Evolutionary conservation across 352 stramenopile genomes (phyloP), one percentile per base, ranked within the genome.

Genomic region (Phytophthora litchii): DNA sequence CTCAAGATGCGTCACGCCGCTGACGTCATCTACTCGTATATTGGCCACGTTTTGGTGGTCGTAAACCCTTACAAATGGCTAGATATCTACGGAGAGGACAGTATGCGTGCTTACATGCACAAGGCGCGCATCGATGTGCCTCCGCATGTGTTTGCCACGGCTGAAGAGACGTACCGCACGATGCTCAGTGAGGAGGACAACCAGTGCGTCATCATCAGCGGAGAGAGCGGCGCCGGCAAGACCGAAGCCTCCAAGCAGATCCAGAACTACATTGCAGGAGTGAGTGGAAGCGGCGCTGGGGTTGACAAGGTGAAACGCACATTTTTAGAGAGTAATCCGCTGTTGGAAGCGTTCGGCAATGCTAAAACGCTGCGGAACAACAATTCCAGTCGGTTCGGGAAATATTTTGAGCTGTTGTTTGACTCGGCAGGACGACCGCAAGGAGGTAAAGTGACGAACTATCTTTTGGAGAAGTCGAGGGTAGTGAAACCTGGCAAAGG

Each of bases 301-400:
- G 86, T 94, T 4, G 86, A 96, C 64, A 94, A 94, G 69, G 83
- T 95, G 54, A 95, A 95, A 60, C 80, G 87, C 38, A 92, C 79
- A 1, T 95, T 98, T 34, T 59, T 98, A 10, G 93, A 98, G 61
- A 97, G 87, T 10, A 98, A 98, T 60, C 95, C 95, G 53, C 80
- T 98, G 47, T 74, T 98, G 6, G 95, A 99, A 69, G 92, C 92
- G n/a, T 98, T 98, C 71, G 95, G 95, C 29, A 99, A 99, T 58
- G 94, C 93, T 54, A 96, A 97, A 69, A 99, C 95, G 7, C 58
- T 98, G 19, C 82, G 93, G 23, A 99, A 98, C 75, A 86, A 95
- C 83, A 98, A 98, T 74, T 97, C 89, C 13, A 97, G 86, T 58
- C 91, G 95, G 44, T 98, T 98, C 58, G 95, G 95, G 31, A 98